phyloP scores from a whole-genome alignment of 2,329 filamentous ascomycete species.

The Trichothecium sympodiale region DNA sequence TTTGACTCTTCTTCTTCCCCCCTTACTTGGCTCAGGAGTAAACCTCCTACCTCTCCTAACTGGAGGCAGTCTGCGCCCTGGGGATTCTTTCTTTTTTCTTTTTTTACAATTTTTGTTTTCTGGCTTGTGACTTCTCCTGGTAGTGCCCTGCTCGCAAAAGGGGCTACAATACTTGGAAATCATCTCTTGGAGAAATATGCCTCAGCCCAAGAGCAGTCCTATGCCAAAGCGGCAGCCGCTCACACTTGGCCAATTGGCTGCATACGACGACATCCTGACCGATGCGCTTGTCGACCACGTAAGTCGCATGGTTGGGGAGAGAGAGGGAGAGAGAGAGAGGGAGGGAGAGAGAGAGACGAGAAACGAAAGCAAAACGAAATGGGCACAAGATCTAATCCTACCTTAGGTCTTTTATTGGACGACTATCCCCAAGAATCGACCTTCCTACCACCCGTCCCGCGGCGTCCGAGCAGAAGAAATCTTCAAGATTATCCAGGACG shows the following conservation, averaged over 20 bases:
- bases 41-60: no score
- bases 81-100: no score
- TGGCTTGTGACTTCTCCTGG: no score
- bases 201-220: slow-evolving; percentile 21
- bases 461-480: slow-evolving; percentile 60
- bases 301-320: slow-evolving; percentile 27
- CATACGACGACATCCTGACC: slow-evolving; percentile 91
- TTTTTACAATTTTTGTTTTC: slow-evolving; percentile 8
- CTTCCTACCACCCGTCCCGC: slow-evolving; percentile 73
- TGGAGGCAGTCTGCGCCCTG: no score
- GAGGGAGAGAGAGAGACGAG: no score
- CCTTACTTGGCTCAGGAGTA: no score
- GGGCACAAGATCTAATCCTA: slow-evolving; percentile 13
- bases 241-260: slow-evolving; percentile 76
- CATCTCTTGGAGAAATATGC: slow-evolving; percentile 13
- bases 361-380: no score
- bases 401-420: slow-evolving; percentile 92
- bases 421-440: slow-evolving; percentile 85
- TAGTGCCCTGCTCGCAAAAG: no score
- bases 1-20: no score
- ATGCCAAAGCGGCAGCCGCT: slow-evolving; percentile 56
- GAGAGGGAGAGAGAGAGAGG: no score
- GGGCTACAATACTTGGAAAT: no score
- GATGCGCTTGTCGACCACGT: slow-evolving; percentile 94
- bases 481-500: slow-evolving; percentile 45